phyloP scores from a whole-genome alignment of 306 rosid species.

The Alnus glutinosa region DNA sequence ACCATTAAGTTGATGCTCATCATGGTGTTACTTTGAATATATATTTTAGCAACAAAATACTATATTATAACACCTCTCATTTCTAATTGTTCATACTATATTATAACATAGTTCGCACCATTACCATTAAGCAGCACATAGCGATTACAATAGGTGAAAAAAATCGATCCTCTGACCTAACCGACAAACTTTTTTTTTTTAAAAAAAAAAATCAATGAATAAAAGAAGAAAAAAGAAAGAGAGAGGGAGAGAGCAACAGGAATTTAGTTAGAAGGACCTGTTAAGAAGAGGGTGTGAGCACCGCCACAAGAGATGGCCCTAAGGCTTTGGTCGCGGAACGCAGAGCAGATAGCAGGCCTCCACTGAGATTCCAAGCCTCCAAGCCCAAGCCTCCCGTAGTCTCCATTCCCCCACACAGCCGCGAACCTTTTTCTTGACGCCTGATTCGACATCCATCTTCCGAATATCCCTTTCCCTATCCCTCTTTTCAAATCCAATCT shows the following conservation, averaged over 20 bases:
- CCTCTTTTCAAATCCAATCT: neutral
- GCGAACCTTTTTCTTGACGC: constrained; percentile 53
- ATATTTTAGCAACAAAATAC: too few species aligned
- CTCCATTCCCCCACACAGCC: constrained; percentile 90
- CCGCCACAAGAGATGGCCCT: constrained; percentile 87
- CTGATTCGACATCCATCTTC: constrained; percentile 43
- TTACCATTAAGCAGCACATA: too few species aligned
- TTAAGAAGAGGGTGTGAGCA: constrained; percentile 90
- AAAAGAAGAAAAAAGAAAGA: neutral
- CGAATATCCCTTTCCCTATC: constrained; percentile 21
- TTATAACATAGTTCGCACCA: too few species aligned
- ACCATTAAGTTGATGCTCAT: too few species aligned
- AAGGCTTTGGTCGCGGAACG: constrained; percentile 45
- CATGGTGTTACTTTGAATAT: too few species aligned
- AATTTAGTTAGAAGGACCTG: constrained; percentile 44
- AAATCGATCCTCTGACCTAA: too few species aligned
- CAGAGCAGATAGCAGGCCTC: constrained; percentile 60
- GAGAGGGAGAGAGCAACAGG: neutral
- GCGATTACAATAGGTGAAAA: too few species aligned
- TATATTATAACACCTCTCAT: too few species aligned
- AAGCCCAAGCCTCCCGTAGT: constrained; percentile 80
- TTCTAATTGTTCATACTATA: too few species aligned
- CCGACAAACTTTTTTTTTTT: too few species aligned
- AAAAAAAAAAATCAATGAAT: too few species aligned
- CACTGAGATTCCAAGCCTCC: constrained; percentile 79